Percentiles rank a stretch among this genome's conserved stretches.
Conservation (phyloP, 2,329 filamentous ascomycete species). For the Trichoderma simmonsii region DNA sequence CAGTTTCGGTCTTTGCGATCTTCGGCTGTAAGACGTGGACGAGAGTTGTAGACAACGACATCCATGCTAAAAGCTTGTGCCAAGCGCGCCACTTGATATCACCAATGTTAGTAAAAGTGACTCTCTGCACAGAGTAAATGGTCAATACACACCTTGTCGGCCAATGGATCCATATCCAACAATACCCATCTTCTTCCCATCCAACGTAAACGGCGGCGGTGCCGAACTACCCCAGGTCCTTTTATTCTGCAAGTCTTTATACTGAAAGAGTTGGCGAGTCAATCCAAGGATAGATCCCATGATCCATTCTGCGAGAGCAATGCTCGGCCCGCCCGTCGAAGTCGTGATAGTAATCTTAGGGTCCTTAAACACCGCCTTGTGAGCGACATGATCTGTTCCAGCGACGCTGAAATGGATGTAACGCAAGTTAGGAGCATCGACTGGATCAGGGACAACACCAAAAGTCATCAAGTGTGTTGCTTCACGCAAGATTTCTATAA, state of each 20-base stretch:
- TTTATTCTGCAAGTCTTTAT: not conserved
- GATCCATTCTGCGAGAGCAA: constrained; percentile 1
- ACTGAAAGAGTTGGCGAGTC: not conserved
- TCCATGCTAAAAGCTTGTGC: not conserved
- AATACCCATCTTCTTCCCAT: constrained; percentile 7
- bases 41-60: constrained; percentile 3
- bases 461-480: not conserved
- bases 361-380: not conserved
- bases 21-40: not conserved
- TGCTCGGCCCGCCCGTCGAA: not conserved
- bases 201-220: not conserved
- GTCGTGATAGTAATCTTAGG: not conserved
- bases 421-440: not conserved
- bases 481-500: constrained; percentile 1
- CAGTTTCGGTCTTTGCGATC: constrained; percentile 11
- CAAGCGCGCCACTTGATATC: not conserved
- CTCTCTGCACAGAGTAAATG: too few relatives aligned
- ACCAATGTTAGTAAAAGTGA: not conserved
- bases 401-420: constrained; percentile 6
- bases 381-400: not conserved
- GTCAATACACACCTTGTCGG: not conserved
- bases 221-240: not conserved
- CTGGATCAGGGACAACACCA: not conserved
- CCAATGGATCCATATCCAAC: constrained; percentile 7
- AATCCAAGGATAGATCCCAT: not conserved